phyloP scores from a whole-genome alignment of 1,284 basidiomycete species.

The Rhodotorula sp. region DNA sequence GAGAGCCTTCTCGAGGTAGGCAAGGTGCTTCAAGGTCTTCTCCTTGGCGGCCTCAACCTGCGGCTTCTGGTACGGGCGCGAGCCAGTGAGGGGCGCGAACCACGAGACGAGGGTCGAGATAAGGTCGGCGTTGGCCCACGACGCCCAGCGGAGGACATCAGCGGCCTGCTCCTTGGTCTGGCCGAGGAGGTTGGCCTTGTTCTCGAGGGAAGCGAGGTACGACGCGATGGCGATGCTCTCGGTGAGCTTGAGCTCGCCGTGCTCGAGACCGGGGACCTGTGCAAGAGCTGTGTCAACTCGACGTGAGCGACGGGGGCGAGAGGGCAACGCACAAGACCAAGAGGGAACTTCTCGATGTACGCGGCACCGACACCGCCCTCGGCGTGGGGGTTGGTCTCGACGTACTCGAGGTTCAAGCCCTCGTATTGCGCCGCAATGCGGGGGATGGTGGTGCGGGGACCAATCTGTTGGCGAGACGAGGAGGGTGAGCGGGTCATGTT shows the following conservation, averaged over 20 bases:
- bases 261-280: slow-evolving; percentile 80
- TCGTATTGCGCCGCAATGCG: slow-evolving; percentile 68
- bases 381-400: slow-evolving; percentile 69
- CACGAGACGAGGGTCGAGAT: slow-evolving; percentile 73
- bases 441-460: slow-evolving; percentile 51
- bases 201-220: slow-evolving; percentile 52
- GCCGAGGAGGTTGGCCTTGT: slow-evolving; percentile 41
- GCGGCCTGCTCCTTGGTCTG: slow-evolving; percentile 35
- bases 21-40: slow-evolving; percentile 48
- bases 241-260: slow-evolving; percentile 72
- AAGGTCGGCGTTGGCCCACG: slow-evolving; percentile 26
- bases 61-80: slow-evolving; percentile 55
- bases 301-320: neutral
- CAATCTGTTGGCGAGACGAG: slow-evolving; percentile 2
- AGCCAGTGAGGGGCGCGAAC: slow-evolving; percentile 60
- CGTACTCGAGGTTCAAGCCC: slow-evolving; percentile 68
- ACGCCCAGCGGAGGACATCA: slow-evolving; percentile 39
- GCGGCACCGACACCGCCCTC: slow-evolving; percentile 52
- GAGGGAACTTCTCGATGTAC: slow-evolving; percentile 38
- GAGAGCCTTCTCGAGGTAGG: slow-evolving; percentile 72
- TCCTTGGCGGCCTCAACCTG: slow-evolving; percentile 59
- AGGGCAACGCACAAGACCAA: slow-evolving; percentile 19
- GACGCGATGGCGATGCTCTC: slow-evolving; percentile 75
- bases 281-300: slow-evolving; percentile 55
- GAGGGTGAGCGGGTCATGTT: too few relatives aligned